Evolutionary conservation across 441 rosid genomes (phyloP).

Genomic region (Euphorbia celastroides): DNA sequence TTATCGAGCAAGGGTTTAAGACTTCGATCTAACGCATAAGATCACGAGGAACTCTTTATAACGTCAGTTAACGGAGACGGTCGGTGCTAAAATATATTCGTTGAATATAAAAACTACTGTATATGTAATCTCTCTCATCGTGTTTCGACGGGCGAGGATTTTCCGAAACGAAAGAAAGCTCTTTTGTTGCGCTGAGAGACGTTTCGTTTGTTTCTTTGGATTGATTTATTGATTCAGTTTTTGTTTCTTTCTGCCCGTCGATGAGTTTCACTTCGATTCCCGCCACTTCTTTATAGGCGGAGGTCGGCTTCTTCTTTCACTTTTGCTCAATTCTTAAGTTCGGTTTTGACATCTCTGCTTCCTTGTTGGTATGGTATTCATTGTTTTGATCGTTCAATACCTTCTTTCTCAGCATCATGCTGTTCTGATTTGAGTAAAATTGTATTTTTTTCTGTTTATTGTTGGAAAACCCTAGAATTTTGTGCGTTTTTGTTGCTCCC

Average conservation of each 20-base stretch:
- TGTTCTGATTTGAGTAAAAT: slow-evolving; percentile 25
- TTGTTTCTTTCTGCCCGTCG: slow-evolving; percentile 20
- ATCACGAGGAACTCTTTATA: background rate
- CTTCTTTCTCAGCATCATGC: slow-evolving; percentile 14
- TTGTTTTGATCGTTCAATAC: slow-evolving; percentile 21
- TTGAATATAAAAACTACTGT: slow-evolving; percentile 37
- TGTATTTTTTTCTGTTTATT: background rate
- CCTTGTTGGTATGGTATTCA: background rate
- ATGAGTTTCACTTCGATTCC: slow-evolving; percentile 54
- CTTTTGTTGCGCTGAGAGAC: slow-evolving; percentile 12
- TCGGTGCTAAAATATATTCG: slow-evolving; percentile 66
- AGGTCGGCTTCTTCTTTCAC: slow-evolving; percentile 38
- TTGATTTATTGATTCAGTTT: slow-evolving; percentile 17
- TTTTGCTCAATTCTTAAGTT: slow-evolving; percentile 5
- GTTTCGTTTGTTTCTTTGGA: slow-evolving; percentile 23
- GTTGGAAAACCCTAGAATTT: slow-evolving; percentile 47
- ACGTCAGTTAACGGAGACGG: slow-evolving; percentile 70
- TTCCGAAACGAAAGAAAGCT: slow-evolving; percentile 44
- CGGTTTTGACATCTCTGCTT: background rate
- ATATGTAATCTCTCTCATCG: slow-evolving; percentile 27
- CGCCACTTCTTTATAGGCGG: slow-evolving; percentile 41
- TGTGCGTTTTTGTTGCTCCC: slow-evolving; percentile 1
- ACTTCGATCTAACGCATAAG: background rate
- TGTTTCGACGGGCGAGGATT: slow-evolving; percentile 85
- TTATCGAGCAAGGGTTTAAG: slow-evolving; percentile 12